A percentile compares a stretch with the other conserved stretches of the same genome.
These are phyloP conservation scores for Trichophyton rubrum DNA, from an alignment of 2,329 filamentous ascomycete genomes.

Conservation along the genomic window DNA sequence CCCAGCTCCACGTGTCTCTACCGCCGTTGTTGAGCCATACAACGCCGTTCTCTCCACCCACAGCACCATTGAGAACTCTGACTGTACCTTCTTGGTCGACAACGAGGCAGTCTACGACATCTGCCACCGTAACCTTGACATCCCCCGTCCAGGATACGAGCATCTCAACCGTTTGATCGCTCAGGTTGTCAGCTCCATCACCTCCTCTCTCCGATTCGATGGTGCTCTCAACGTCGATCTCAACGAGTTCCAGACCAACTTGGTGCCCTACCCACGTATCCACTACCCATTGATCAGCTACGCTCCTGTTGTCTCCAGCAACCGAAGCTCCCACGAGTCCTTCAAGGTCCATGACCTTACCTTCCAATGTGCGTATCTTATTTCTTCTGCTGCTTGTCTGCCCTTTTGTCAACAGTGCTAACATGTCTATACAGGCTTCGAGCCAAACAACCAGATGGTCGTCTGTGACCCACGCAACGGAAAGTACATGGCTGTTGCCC, in stretches of 20 bases:
- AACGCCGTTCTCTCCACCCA: conserved; percentile 99
- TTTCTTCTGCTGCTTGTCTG: conserved; percentile 8
- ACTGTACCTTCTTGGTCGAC: conserved; percentile 99
- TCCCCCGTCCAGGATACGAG: conserved; percentile 95
- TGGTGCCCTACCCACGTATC: conserved; percentile 97
- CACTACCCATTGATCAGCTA: conserved; percentile 98
- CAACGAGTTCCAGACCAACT: conserved; percentile 99
- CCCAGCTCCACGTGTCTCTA: conserved; percentile 91
- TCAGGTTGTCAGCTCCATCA: conserved; percentile 98
- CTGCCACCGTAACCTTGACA: conserved; percentile 91
- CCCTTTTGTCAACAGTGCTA: neutral
- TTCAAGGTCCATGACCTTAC: conserved; percentile 71
- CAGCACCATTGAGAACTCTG: conserved; percentile 97
- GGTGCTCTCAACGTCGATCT: conserved; percentile 98
- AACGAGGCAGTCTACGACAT: conserved; percentile 99
- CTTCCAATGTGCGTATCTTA: conserved; percentile 42
- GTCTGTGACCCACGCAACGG: conserved; percentile 97
- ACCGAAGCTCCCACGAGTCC: conserved; percentile 93
- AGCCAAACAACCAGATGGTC: conserved; percentile 99
- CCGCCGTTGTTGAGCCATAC: conserved; percentile 97
- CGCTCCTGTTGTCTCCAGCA: conserved; percentile 81
- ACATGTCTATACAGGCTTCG: conserved; percentile 77
- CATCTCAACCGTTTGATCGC: conserved; percentile 98
- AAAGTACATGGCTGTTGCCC: conserved; percentile 99
- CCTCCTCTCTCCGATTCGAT: conserved; percentile 94